Conservation (phyloP, 1,284 basidiomycete species). For the Tilletia horrida region DNA sequence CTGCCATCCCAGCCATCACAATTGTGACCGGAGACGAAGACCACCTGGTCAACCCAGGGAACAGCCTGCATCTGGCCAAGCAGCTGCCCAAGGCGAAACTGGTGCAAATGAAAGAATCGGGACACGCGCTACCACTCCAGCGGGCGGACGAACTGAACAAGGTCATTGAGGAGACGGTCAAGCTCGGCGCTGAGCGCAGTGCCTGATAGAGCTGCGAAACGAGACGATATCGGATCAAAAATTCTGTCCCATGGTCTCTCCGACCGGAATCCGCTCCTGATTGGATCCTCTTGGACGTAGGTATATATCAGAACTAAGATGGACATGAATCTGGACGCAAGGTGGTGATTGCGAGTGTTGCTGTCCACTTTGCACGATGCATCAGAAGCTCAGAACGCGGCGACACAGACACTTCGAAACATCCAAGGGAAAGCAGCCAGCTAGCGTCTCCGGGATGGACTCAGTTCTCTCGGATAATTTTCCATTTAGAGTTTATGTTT, state of each 20-base stretch:
- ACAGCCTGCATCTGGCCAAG: constrained; percentile 64
- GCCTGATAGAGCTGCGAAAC: not conserved
- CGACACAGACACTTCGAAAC: too few species aligned
- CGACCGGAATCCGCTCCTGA: not conserved
- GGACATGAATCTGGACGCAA: too few species aligned
- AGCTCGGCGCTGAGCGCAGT: not conserved
- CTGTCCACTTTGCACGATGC: too few species aligned
- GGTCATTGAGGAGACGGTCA: constrained; percentile 6
- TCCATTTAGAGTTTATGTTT: too few species aligned
- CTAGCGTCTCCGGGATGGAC: too few species aligned
- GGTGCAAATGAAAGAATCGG: constrained; percentile 65
- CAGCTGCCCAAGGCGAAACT: constrained; percentile 69
- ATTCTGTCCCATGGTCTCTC: too few species aligned
- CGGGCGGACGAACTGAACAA: constrained; percentile 34
- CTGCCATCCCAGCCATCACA: constrained; percentile 62
- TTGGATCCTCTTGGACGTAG: not conserved
- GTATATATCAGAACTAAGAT: too few species aligned
- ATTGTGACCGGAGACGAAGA: constrained; percentile 76
- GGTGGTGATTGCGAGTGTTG: too few species aligned
- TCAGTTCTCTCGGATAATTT: too few species aligned
- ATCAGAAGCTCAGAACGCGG: too few species aligned
- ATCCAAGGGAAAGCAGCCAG: too few species aligned
- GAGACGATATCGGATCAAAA: not conserved
- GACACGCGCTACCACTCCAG: constrained; percentile 69
- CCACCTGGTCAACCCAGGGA: constrained; percentile 63